Conservation (phyloP, 164 flowering plant species). For the Sedum album region DNA sequence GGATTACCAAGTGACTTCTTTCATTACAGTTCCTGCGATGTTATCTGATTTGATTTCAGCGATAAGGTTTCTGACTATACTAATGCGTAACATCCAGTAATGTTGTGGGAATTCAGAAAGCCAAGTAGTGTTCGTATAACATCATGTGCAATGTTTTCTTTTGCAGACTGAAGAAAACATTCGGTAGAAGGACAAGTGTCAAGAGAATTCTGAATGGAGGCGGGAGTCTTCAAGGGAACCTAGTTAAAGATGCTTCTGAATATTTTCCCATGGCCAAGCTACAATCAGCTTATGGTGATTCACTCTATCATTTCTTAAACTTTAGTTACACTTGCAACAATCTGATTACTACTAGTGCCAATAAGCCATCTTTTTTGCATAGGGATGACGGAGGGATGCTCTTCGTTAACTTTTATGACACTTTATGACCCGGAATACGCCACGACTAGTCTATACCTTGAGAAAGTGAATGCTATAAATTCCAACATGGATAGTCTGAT, state of each 20-base stretch:
- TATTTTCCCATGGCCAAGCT: slow-evolving; percentile 64
- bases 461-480: slow-evolving; percentile 2
- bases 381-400: slow-evolving; percentile 97
- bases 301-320: slow-evolving; percentile 8
- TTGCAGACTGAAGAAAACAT: slow-evolving; percentile 27
- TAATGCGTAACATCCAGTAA: not conserved
- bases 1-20: slow-evolving; percentile 51
- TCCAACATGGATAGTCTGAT: slow-evolving; percentile 10
- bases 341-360: not conserved
- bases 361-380: not conserved
- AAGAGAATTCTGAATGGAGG: slow-evolving; percentile 88
- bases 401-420: slow-evolving; percentile 82
- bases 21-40: slow-evolving; percentile 82
- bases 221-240: slow-evolving; percentile 55
- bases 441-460: slow-evolving; percentile 9
- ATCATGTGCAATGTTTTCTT: not conserved
- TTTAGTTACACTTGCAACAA: not conserved
- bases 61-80: slow-evolving; percentile 24
- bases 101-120: not conserved
- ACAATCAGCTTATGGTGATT: slow-evolving; percentile 80
- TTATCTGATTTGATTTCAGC: slow-evolving; percentile 62
- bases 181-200: slow-evolving; percentile 29
- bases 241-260: slow-evolving; percentile 32
- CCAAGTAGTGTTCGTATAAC: not conserved
- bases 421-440: slow-evolving; percentile 38